Conservation (phyloP, 495 filamentous ascomycete genomes). For the Alectoria sarmentosa region DNA sequence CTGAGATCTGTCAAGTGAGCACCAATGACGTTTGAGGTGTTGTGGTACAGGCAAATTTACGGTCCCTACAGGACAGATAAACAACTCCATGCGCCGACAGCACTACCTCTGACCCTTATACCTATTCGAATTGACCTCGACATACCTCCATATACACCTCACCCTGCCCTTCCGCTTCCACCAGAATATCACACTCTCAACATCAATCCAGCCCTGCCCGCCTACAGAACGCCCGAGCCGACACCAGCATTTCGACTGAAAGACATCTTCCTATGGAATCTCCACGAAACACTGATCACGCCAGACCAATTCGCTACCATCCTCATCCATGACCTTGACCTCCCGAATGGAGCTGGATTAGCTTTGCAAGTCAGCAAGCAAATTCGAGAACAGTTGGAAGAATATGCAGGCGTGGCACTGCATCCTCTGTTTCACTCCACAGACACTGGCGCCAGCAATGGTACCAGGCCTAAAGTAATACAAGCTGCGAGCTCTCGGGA, state of each 20-base stretch:
- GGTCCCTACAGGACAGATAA: slow-evolving; percentile 47
- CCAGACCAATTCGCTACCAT: slow-evolving; percentile 87
- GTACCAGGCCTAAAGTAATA: slow-evolving; percentile 34
- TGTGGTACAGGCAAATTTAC: slow-evolving; percentile 8
- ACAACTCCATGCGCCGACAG: slow-evolving; percentile 75
- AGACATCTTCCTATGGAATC: slow-evolving; percentile 94
- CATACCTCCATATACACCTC: slow-evolving; percentile 68
- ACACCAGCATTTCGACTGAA: slow-evolving; percentile 80
- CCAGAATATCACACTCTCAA: slow-evolving; percentile 52
- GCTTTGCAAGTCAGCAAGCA: slow-evolving; percentile 80
- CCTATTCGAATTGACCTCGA: slow-evolving; percentile 97
- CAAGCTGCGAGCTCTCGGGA: slow-evolving; percentile 41
- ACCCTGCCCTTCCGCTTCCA: slow-evolving; percentile 62
- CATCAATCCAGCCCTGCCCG: slow-evolving; percentile 58
- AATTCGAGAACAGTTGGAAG: slow-evolving; percentile 90
- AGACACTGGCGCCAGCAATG: slow-evolving; percentile 38
- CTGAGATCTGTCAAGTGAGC: slow-evolving; percentile 46
- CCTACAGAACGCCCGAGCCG: slow-evolving; percentile 69
- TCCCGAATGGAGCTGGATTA: slow-evolving; percentile 62
- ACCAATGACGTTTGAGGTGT: slow-evolving; percentile 1
- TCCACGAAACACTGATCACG: slow-evolving; percentile 89
- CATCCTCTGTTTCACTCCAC: slow-evolving; percentile 81
- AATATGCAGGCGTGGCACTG: slow-evolving; percentile 89
- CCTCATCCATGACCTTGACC: slow-evolving; percentile 91
- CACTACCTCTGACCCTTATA: slow-evolving; percentile 81